Percentiles rank a stretch among this genome's conserved stretches.
These are phyloP conservation scores for Aspergillus puulaauensis DNA, from an alignment of 2,329 filamentous ascomycete species.

Conservation along the genomic window DNA sequence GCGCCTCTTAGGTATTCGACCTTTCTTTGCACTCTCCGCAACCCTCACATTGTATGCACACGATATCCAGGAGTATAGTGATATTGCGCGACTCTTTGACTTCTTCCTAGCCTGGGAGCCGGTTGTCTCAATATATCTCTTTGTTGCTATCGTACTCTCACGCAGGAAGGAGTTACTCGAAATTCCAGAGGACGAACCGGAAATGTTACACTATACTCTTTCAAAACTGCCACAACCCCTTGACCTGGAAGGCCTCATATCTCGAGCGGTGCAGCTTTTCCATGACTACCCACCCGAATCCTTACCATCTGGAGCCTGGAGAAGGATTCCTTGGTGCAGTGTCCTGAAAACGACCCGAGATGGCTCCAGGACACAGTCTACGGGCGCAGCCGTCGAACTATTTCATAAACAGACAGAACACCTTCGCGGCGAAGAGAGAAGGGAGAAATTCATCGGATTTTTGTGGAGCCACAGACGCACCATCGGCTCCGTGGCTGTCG, in stretches of 20 bases:
- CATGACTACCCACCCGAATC: conserved; percentile 67
- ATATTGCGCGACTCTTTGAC: conserved; percentile 90
- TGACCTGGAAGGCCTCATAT: conserved; percentile 75
- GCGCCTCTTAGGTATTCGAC: conserved; percentile 76
- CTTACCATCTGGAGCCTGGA: conserved; percentile 66
- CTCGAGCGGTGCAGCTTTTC: conserved; percentile 64
- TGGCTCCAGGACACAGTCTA: conserved; percentile 54
- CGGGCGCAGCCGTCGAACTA: conserved; percentile 64
- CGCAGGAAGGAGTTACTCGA: conserved; percentile 82
- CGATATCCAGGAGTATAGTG: conserved; percentile 84
- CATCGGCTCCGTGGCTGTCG: conserved; percentile 60
- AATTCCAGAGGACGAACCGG: conserved; percentile 77
- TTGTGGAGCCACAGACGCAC: conserved; percentile 67
- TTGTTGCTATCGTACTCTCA: conserved; percentile 80
- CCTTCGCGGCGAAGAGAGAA: conserved; percentile 64
- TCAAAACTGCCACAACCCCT: conserved; percentile 82
- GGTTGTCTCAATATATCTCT: conserved; percentile 87
- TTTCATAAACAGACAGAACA: conserved; percentile 73
- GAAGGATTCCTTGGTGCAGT: conserved; percentile 69
- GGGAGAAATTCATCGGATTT: conserved; percentile 50
- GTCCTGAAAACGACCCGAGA: conserved; percentile 79
- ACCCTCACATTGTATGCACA: conserved; percentile 96
- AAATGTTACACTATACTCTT: conserved; percentile 87
- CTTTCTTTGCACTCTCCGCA: conserved; percentile 90
- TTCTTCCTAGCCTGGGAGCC: conserved; percentile 84